Percentiles rank a stretch among this genome's conserved stretches.
Evolutionary conservation across 495 filamentous ascomycete species (phyloP).

Genomic region (Penicillium maclennaniae): DNA sequence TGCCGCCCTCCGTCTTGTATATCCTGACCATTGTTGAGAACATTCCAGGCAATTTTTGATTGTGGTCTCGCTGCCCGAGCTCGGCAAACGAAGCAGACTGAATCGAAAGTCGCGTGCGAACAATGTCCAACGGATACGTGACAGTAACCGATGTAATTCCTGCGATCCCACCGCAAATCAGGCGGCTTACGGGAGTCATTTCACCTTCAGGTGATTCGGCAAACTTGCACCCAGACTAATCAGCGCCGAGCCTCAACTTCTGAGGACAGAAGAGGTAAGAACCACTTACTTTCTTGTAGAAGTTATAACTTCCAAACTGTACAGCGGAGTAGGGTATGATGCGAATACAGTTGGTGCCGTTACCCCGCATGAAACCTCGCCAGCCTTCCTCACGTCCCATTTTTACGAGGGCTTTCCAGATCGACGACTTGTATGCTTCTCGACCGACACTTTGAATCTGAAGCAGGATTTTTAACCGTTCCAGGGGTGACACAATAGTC

Average conservation of each 20-base stretch:
- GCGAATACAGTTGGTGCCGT: conserved; percentile 96
- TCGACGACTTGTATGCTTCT: conserved; percentile 85
- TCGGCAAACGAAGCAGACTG: conserved; percentile 89
- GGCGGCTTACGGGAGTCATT: conserved; percentile 63
- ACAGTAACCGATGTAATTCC: conserved; percentile 88
- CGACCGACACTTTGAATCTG: conserved; percentile 91
- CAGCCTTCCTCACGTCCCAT: conserved; percentile 97
- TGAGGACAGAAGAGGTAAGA: neutral
- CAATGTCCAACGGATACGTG: conserved; percentile 88
- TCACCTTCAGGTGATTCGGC: conserved; percentile 70
- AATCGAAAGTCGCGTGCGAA: conserved; percentile 90
- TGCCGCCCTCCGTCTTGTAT: conserved; percentile 87
- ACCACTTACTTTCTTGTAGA: conserved; percentile 82
- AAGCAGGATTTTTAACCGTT: conserved; percentile 94
- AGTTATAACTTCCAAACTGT: conserved; percentile 95
- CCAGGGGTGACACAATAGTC: conserved; percentile 92
- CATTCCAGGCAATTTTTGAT: conserved; percentile 83
- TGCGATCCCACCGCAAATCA: conserved; percentile 81
- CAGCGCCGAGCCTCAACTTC: neutral
- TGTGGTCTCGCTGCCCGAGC: conserved; percentile 47
- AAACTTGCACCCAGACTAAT: conserved; percentile 46
- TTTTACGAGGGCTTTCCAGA: conserved; percentile 82
- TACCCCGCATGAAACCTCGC: conserved; percentile 93
- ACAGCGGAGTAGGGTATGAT: conserved; percentile 98
- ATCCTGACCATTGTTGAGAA: conserved; percentile 76